Evolutionary conservation across 202 grass and related monocot species (phyloP), one percentile per base, ranked within the genome.

Genomic region (Zoysia matrella): DNA sequence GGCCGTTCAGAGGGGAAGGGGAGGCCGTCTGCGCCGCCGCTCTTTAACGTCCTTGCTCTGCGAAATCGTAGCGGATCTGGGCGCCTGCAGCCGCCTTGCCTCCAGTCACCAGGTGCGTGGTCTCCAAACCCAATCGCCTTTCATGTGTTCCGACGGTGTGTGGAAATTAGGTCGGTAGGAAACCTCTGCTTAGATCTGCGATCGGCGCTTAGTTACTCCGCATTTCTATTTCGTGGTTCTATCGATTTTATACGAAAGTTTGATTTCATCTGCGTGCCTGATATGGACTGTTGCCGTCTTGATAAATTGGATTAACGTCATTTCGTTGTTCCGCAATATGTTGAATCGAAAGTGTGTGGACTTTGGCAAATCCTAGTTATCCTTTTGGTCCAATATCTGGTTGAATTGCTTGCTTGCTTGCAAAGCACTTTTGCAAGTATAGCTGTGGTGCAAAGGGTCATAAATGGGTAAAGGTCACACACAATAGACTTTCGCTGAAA

Each of bases 321-420:
- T 56, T 14, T 60, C 30, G 64, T 57, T 67, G 73, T 57, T 71
- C 48, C 1, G 60, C 15, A 65, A 45, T 46, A 16, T 41, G 55
- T 60, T 83, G 14, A 60, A 72, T 79, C 83, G 43, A 67, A 63
- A 5, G 60, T 9, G 30, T 39, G 60, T 30, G 8, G 40, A 63
- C 18, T 61, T 36, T 61, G 58, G 18, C 58, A 61, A 61, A 61
- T 61, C 2, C n/a, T 22, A 8, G 8, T 30, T 70, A 49, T 65
- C 10, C 66, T 72, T 82, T 74, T 2, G 46, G 60, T 56, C 9
- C 4, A 66, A 36, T 42, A 44, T 60, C 65, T 10, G 15, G 44
- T 3, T 46, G 30, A 61, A 69, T 12, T 69, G 52, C 8, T 63
- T 62, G 15, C 55, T 46, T 47, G 42, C 51, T 39, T 79, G 42